Evolutionary conservation across 495 filamentous ascomycete species (phyloP).

Genomic region (Aspergillus affinis): DNA sequence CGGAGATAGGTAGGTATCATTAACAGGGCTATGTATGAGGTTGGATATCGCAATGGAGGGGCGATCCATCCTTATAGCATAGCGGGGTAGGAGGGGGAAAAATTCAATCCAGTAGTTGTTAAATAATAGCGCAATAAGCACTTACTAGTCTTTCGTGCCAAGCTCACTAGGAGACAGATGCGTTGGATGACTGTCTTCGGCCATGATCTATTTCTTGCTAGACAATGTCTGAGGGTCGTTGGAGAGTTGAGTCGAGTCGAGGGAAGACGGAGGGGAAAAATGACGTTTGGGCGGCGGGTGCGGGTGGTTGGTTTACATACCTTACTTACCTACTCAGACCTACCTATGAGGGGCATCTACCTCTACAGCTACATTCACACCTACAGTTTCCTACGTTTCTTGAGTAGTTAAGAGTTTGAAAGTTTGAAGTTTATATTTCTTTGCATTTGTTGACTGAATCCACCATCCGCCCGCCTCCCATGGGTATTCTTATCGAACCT

Average conservation of each 20-base stretch:
- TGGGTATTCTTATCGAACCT: neutral
- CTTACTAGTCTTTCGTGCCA: conserved; percentile 56
- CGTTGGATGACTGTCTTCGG: conserved; percentile 30
- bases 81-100: conserved; percentile 20
- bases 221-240: neutral
- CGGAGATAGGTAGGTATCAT: neutral
- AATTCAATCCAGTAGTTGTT: neutral
- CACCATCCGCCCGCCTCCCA: neutral
- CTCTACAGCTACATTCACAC: neutral
- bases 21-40: too few species aligned
- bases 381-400: too few species aligned
- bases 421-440: too few species aligned
- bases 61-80: neutral
- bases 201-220: conserved; percentile 7
- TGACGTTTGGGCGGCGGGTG: neutral
- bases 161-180: conserved; percentile 53
- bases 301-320: too few species aligned
- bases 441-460: neutral
- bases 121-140: conserved; percentile 1
- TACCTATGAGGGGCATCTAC: neutral
- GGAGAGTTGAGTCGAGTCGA: neutral
- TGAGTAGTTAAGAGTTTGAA: too few species aligned
- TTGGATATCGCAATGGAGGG: conserved; percentile 14
- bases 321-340: too few species aligned
- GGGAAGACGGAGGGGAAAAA: neutral